Conservation (phyloP, 2,329 filamentous ascomycete genomes). For the Xylariaceae sp. region DNA sequence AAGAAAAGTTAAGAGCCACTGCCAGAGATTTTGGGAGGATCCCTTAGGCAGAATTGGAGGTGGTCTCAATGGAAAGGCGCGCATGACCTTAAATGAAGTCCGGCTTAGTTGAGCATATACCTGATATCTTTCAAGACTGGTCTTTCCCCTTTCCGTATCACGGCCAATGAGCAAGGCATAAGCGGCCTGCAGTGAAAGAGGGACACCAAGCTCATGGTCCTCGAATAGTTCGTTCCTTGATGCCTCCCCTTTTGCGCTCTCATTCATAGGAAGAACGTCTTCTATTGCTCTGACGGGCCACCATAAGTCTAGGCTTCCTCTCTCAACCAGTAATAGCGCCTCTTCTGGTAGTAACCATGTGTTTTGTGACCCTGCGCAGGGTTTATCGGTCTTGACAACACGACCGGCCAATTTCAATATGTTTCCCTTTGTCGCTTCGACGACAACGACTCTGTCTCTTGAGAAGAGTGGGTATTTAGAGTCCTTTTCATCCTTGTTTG, state of each 20-base stretch:
- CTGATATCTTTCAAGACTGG: conserved; percentile 73
- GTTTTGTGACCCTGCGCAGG: conserved; percentile 53
- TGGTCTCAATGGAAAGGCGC: conserved; percentile 49
- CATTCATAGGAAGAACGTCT: conserved; percentile 34
- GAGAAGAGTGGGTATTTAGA: conserved; percentile 32
- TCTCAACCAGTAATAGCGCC: conserved; percentile 81
- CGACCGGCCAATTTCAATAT: conserved; percentile 74
- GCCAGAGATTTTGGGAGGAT: conserved; percentile 38
- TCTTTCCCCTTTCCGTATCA: conserved; percentile 57
- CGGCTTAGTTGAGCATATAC: conserved; percentile 85
- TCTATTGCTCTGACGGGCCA: conserved; percentile 63
- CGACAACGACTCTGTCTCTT: conserved; percentile 56
- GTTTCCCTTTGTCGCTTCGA: conserved; percentile 68
- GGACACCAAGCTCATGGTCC: conserved; percentile 63
- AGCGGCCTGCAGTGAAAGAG: conserved; percentile 85
- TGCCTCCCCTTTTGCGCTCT: conserved; percentile 26
- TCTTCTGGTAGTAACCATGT: conserved; percentile 90
- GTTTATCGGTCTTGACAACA: conserved; percentile 50
- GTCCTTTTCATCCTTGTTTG: conserved; percentile 25
- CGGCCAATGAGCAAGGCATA: conserved; percentile 79
- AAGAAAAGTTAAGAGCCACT: conserved; percentile 41
- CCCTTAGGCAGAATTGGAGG: conserved; percentile 14
- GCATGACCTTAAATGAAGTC: conserved; percentile 73
- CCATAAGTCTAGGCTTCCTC: conserved; percentile 81
- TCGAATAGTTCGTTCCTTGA: conserved; percentile 28